phyloP scores from a whole-genome alignment of 1,284 basidiomycete species.

The Kwoniella shivajii region DNA sequence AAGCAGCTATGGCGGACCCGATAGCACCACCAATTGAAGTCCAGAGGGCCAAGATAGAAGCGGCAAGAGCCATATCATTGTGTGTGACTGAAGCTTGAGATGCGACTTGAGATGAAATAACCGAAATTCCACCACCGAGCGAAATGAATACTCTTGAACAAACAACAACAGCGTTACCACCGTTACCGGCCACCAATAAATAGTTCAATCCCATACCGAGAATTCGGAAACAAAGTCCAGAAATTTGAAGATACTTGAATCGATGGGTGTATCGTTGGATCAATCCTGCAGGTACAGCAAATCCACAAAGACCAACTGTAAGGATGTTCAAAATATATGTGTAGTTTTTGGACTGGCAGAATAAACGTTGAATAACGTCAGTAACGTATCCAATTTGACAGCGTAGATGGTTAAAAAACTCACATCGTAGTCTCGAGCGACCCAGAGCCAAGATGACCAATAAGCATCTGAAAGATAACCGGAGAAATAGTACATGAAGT shows the following conservation, averaged over 20 bases:
- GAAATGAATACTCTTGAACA: conserved; percentile 42
- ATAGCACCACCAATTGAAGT: conserved; percentile 53
- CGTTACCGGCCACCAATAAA: conserved; percentile 37
- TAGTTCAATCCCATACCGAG: conserved; percentile 38
- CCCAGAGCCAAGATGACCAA: conserved; percentile 52
- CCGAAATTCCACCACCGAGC: conserved; percentile 47
- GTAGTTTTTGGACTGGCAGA: conserved; percentile 30
- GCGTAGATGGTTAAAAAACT: not conserved
- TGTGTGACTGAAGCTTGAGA: conserved; percentile 53
- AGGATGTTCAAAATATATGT: conserved; percentile 42
- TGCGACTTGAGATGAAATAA: conserved; percentile 51
- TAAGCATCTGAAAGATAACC: conserved; percentile 49
- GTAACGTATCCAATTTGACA: not conserved
- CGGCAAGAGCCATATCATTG: conserved; percentile 51
- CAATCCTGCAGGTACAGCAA: conserved; percentile 50
- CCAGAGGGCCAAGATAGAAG: conserved; percentile 52
- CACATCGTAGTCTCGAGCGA: conserved; percentile 37
- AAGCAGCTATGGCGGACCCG: conserved; percentile 44
- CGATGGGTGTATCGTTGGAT: conserved; percentile 52
- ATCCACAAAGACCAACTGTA: conserved; percentile 50
- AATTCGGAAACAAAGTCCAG: conserved; percentile 35
- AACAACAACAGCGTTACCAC: conserved; percentile 40
- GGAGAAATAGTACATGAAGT: conserved; percentile 52
- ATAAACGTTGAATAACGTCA: not conserved
- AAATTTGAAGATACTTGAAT: conserved; percentile 53